Base-by-base conservation (phyloP, 2,329 filamentous ascomycete species). In the Dactylonectria estremocensis region DNA sequence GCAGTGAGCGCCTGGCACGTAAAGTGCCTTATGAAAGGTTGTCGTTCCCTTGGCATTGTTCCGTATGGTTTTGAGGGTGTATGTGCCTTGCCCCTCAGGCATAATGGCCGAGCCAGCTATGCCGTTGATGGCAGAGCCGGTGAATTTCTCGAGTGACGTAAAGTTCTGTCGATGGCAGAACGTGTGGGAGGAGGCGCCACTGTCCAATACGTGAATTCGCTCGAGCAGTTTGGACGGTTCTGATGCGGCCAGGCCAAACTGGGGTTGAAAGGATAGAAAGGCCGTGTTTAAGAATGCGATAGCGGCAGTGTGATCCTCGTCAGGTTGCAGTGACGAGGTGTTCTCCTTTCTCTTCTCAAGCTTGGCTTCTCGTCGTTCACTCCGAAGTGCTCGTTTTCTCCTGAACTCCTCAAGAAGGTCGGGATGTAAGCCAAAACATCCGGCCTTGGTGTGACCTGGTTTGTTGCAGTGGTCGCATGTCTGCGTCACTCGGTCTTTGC, bases 331-430 rank as follows among this genome's bases (percentile, higher is more conserved):
- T 22, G 45, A 20, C 45, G 18, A 49, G 14, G 45, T 20, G n/a
- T 49, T 49, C 45, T 49, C 45, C 16, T 49, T 49, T 20, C 45
- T 49, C 45, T 22, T 49, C 45, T 49, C 45, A 49, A 49, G 45
- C 45, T 49, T 49, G n/a, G 45, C 22, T 49, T 20, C 45, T 18
- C 45, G 45, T 49, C 45, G 45, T 49, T 20, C 45, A 49, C 45
- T 49, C 45, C 45, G 45, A 49, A 49, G 45, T 20, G 45, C 45
- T 49, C 45, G 45, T 49, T 49, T 49, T 49, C 45, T 49, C 45
- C 45, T 18, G n/a, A 49, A 49, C 45, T 49, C 45, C 43, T 45
- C 43, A 45, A 45, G 43, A 49, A 49, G 45, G 45, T 49, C n/a
- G 45, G 45, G 45, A 18, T 49, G 45, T 49, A 49, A 20, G 45